These are phyloP conservation scores for Flaveria trinervia DNA, from an alignment of 129 eudicot genomes.

Conservation along the genomic window DNA sequence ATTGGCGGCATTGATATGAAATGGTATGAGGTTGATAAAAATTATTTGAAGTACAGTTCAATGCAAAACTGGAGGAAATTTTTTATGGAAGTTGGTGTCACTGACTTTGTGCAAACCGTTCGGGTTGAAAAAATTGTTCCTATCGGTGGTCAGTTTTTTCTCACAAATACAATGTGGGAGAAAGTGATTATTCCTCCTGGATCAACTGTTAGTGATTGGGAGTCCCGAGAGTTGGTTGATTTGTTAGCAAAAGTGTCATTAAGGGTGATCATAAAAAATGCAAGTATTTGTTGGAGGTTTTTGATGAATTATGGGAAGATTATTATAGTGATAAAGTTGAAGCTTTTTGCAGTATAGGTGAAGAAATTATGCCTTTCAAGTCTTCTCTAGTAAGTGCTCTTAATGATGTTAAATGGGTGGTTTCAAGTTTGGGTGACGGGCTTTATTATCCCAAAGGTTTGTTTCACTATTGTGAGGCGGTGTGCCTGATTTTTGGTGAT, in stretches of 20 bases:
- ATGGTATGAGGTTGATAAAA: slow-evolving; percentile 68
- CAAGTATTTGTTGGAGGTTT: slow-evolving; percentile 58
- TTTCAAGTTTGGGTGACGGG: slow-evolving; percentile 51
- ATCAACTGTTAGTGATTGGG: slow-evolving; percentile 65
- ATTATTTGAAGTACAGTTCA: slow-evolving; percentile 54
- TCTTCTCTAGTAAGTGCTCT: slow-evolving; percentile 53
- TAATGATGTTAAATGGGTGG: slow-evolving; percentile 63
- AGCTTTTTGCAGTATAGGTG: slow-evolving; percentile 45
- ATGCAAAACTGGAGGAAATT: slow-evolving; percentile 65
- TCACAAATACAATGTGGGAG: slow-evolving; percentile 34
- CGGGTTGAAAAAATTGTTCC: slow-evolving; percentile 52
- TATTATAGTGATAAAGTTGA: slow-evolving; percentile 56
- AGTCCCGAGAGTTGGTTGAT: slow-evolving; percentile 60
- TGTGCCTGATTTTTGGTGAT: slow-evolving; percentile 62
- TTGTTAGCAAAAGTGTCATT: slow-evolving; percentile 47
- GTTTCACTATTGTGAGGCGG: slow-evolving; percentile 68
- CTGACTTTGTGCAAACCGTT: slow-evolving; percentile 73
- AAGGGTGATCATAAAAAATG: slow-evolving; percentile 49
- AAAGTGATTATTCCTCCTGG: slow-evolving; percentile 43
- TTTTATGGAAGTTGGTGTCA: slow-evolving; percentile 62
- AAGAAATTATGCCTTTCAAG: slow-evolving; percentile 39
- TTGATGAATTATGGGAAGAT: slow-evolving; percentile 80
- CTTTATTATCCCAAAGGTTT: slow-evolving; percentile 65
- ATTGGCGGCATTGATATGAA: slow-evolving; percentile 50
- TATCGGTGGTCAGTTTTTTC: slow-evolving; percentile 34